Conservation (phyloP, 1,139 yeast species). For the Yamadazyma songkhlaensis region DNA sequence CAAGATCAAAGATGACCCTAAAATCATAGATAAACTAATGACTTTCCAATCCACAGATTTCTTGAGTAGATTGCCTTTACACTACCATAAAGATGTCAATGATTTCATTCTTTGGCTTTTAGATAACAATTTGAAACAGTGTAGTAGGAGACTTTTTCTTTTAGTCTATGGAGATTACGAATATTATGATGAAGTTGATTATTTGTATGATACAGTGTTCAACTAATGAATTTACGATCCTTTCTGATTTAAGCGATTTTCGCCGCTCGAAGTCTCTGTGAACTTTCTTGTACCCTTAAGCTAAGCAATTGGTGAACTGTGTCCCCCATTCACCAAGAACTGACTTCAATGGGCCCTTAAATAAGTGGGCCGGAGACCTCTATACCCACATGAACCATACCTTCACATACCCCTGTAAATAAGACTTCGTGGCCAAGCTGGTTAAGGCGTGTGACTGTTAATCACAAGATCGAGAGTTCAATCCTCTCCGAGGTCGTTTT, state of each 20-base stretch:
- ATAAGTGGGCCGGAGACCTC: too few relatives aligned
- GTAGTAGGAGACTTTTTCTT: conserved; percentile 7
- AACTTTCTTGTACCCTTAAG: too few relatives aligned
- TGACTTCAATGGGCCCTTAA: too few relatives aligned
- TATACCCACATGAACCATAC: too few relatives aligned
- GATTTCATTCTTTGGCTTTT: conserved; percentile 13
- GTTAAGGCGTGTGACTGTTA: conserved; percentile 45
- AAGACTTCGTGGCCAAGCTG: conserved; percentile 43
- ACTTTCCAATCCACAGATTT: conserved; percentile 7
- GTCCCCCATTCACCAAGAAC: too few relatives aligned
- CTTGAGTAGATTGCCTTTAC: conserved; percentile 8
- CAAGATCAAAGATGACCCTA: conserved; percentile 7
- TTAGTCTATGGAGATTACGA: conserved; percentile 11
- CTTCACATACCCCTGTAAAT: not conserved
- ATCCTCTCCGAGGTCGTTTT: conserved; percentile 34
- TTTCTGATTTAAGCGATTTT: not conserved
- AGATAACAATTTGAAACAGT: conserved; percentile 2
- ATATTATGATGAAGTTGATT: conserved; percentile 9
- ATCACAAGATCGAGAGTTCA: conserved; percentile 44
- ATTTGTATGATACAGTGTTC: conserved; percentile 2
- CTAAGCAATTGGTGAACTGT: too few relatives aligned
- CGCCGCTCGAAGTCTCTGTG: not conserved
- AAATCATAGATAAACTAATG: conserved; percentile 2
- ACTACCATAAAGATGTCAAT: conserved; percentile 9
- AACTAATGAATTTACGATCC: not conserved